Evolutionary conservation across 2,329 filamentous ascomycete genomes (phyloP), one percentile per base, ranked within the genome.

Genomic region (Amesomyces nigricolor): DNA sequence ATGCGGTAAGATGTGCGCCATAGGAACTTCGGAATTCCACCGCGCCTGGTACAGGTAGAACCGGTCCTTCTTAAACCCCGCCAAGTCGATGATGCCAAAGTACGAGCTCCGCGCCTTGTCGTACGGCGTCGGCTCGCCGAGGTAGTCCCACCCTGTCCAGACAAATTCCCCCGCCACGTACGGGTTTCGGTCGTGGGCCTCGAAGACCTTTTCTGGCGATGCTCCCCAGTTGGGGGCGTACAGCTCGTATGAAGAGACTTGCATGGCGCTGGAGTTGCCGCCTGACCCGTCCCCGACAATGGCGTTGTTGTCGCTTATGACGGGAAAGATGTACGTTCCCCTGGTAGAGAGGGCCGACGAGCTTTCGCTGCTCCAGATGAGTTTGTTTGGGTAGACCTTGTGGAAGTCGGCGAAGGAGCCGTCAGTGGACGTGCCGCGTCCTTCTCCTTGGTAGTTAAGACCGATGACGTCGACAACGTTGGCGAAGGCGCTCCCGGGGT

Each of bases 361-460:
- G 16, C 67, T 69, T 66, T 78, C 76, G 56, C 64, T 72, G 47
- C 64, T 65, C 58, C 70, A 69, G 57, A 79, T 66, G 64, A 80
- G 69, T 65, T 79, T 80, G 47, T 73, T 63, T 0, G 76, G 77
- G 59, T 71, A 78, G 4, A 63, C 64, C 17, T 62, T 57, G 62
- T 76, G 75, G 66, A 79, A 82, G 51, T 46, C 58, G 0, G 70
- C 68, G 60, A 75, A 80, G 0, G 70, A 65, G 8, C 63, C 45
- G 1, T 61, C 66, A 26, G 3, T 62, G 66, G 22, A 54, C 39
- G 6, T 53, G 42, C 63, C 62, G 11, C 70, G 68, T 3, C 78
- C 78, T 49, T 79, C 76, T 50, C 78, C 79, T 61, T 81, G 78
- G 65, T 81, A 82, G 66, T 82, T 82, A 5, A 81, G 63, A 17